Evolutionary conservation across 2,329 filamentous ascomycete species (phyloP).

Genomic region (Gliomastix tumulicola): DNA sequence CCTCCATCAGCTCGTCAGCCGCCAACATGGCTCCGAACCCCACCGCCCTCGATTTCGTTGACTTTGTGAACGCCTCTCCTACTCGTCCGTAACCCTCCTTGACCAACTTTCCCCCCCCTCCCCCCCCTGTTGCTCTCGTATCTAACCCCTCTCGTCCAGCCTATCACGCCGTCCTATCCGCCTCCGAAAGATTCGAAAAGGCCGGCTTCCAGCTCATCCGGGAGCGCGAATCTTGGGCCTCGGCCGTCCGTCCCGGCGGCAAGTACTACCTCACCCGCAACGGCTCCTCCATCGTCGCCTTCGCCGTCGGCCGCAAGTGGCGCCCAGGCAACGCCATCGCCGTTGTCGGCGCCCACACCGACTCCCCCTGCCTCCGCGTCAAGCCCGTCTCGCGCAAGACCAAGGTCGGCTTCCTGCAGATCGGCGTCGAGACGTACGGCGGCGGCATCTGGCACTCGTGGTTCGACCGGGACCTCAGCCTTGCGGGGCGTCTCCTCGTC

Average conservation of each 20-base stretch:
- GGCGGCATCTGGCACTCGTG: constrained; percentile 97
- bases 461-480: constrained; percentile 92
- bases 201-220: constrained; percentile 84
- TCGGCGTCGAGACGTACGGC: constrained; percentile 94
- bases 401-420: constrained; percentile 81
- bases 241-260: constrained; percentile 72
- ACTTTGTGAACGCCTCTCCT: constrained; percentile 90
- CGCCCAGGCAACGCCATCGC: constrained; percentile 82
- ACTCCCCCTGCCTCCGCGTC: constrained; percentile 84
- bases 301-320: constrained; percentile 87
- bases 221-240: constrained; percentile 85
- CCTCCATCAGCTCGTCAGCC: constrained; percentile 20
- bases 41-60: constrained; percentile 74
- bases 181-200: constrained; percentile 67
- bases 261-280: constrained; percentile 97
- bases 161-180: constrained; percentile 84
- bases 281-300: constrained; percentile 84
- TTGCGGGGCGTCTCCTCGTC: constrained; percentile 84
- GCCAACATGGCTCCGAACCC: constrained; percentile 43
- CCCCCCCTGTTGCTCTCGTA: constrained; percentile 4
- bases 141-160: constrained; percentile 47
- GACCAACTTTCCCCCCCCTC: no score
- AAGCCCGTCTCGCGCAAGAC: constrained; percentile 92
- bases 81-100: constrained; percentile 62
- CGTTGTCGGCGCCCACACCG: constrained; percentile 94